Evolutionary conservation across 1,284 basidiomycete genomes (phyloP).

Genomic region (Afroboletus lepidellus): DNA sequence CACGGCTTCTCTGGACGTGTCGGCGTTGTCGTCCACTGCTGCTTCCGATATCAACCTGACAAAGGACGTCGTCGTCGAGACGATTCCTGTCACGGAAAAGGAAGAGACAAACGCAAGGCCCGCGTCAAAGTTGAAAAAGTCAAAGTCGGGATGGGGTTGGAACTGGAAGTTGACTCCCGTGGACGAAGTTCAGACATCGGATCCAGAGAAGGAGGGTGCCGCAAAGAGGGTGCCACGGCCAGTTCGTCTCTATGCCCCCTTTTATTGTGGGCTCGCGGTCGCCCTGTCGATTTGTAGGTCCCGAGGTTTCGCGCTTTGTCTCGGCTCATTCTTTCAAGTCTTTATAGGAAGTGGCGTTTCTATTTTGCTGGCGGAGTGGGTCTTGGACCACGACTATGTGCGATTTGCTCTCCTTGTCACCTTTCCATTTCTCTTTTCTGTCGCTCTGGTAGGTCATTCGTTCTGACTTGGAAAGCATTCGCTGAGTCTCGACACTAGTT

Average conservation of each 20-base stretch:
- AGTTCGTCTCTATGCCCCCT: constrained; percentile 71
- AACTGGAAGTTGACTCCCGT: constrained; percentile 29
- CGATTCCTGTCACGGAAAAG: constrained; percentile 32
- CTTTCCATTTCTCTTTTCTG: constrained; percentile 69
- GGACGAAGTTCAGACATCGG: constrained; percentile 17
- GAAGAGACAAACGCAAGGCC: constrained; percentile 18
- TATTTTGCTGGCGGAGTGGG: constrained; percentile 61
- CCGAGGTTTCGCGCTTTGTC: constrained; percentile 33
- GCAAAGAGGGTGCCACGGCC: constrained; percentile 47
- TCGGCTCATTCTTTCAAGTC: constrained; percentile 37
- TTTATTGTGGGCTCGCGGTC: constrained; percentile 73
- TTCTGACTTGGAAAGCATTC: not conserved
- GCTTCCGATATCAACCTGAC: constrained; percentile 56
- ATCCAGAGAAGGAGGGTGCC: constrained; percentile 48
- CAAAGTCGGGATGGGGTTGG: no score
- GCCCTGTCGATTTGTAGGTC: constrained; percentile 56
- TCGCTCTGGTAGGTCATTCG: constrained; percentile 57
- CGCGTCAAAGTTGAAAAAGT: no score
- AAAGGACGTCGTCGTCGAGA: constrained; percentile 36
- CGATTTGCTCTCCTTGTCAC: constrained; percentile 69
- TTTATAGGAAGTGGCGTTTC: constrained; percentile 59
- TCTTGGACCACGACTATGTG: constrained; percentile 61
- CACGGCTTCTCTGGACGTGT: constrained; percentile 15
- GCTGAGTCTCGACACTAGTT: constrained; percentile 42
- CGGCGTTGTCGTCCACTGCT: constrained; percentile 27